Percentiles rank a stretch among this genome's conserved stretches.
These are phyloP conservation scores for Ophiocordyceps unilateralis DNA, from an alignment of 2,329 filamentous ascomycete genomes.

Conservation along the genomic window DNA sequence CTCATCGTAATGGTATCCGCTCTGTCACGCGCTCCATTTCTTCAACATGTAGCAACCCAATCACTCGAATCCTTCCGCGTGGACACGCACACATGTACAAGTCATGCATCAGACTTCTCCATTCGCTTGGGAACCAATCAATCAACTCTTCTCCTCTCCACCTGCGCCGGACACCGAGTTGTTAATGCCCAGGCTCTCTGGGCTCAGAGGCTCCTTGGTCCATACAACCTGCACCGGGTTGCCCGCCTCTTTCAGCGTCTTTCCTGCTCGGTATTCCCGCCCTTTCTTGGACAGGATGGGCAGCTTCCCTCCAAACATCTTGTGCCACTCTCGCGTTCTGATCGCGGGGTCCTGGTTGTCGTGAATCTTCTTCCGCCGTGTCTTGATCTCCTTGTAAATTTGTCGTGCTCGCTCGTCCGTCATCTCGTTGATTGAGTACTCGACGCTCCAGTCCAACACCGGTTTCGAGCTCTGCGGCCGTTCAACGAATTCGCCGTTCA, in stretches of 20 bases:
- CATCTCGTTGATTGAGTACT: slow-evolving; percentile 60
- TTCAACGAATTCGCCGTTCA: slow-evolving; percentile 46
- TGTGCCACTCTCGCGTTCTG: slow-evolving; percentile 25
- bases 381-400: slow-evolving; percentile 39
- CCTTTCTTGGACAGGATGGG: slow-evolving; percentile 32
- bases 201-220: slow-evolving; percentile 12
- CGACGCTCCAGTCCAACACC: slow-evolving; percentile 46
- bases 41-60: too few relatives aligned
- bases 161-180: not conserved
- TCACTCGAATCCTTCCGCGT: too few relatives aligned
- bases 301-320: slow-evolving; percentile 25
- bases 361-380: slow-evolving; percentile 33
- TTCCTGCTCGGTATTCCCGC: slow-evolving; percentile 34
- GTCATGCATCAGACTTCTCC: not conserved
- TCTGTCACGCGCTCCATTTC: not conserved
- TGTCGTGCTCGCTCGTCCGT: slow-evolving; percentile 20
- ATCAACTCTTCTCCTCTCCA: not conserved
- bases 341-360: slow-evolving; percentile 20
- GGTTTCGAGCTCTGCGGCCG: slow-evolving; percentile 34
- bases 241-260: slow-evolving; percentile 33
- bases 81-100: not conserved
- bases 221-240: slow-evolving; percentile 31
- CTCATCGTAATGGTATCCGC: too few relatives aligned
- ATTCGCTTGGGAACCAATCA: not conserved
- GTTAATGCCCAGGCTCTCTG: not conserved